Base-by-base conservation (phyloP, 352 stramenopile species). In the Phytophthora agathidicida region DNA sequence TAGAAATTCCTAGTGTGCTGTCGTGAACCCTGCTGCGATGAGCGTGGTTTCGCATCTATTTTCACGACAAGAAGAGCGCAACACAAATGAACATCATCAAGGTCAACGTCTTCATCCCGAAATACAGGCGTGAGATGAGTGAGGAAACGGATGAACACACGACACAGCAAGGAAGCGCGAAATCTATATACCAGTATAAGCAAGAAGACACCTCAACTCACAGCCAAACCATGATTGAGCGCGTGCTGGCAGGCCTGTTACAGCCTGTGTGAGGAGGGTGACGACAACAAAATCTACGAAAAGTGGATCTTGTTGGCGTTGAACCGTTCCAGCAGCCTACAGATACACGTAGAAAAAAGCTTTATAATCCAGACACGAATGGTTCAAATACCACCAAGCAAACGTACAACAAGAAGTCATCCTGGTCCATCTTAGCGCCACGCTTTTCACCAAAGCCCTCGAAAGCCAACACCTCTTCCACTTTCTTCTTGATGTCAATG, bases 261-360 rank as follows among this genome's bases (percentile, higher is more conserved):
- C n/a, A 51, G 32, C 23, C 16, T 49, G 28, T 23, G 17, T 27
- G 26, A 44, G 3, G 20, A 35, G 24, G 5, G 19, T 19, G 26
- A 32, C 24, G 22, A 13, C 7, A 20, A 26, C 38, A 66, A 32
- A 44, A 54, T 68, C 85, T 75, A 93, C 6, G 89, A 96, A 80
- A 99, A 99, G 72, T 99, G 96, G 60, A 99, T 97, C 43, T 97
- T 94, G 53, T 89, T 94, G 17, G 89, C 78, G 63, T 99, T 98
- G 75, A 99, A 99, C 45, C 97, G 92, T 39, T 95, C 88, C 17
- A 99, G 80, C 24, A 99, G 55, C 16, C 83, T 94, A 49, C 19
- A 69, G 11, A 39, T 45, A n/a, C 59, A 9, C 28, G 65, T 32
- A 10, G 10, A 39, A 4, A 37, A 57, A 24, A 35, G 2, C 48